phyloP scores from a whole-genome alignment of 2,329 filamentous ascomycete genomes.

The Fusarium papillatum region DNA sequence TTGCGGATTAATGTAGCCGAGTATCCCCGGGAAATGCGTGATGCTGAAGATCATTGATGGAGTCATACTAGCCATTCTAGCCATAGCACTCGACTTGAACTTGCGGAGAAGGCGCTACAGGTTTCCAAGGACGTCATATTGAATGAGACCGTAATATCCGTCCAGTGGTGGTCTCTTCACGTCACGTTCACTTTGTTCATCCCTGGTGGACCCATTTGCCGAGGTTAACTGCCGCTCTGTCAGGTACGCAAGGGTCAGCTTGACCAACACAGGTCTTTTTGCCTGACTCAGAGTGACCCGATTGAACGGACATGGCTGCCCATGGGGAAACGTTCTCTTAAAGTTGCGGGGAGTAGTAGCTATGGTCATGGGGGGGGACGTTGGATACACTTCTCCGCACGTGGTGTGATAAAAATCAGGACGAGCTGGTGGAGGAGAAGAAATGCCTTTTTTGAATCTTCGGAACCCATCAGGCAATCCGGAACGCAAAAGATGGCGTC shows the following conservation, averaged over 20 bases:
- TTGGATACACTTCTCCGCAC: not conserved
- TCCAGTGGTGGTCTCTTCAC: not conserved
- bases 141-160: not conserved
- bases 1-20: not conserved
- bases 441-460: not conserved
- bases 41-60: not conserved
- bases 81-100: not conserved
- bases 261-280: not conserved
- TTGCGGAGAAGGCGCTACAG: not conserved
- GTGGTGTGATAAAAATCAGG: not conserved
- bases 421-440: not conserved
- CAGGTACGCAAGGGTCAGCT: not conserved
- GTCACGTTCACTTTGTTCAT: not conserved
- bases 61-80: not conserved
- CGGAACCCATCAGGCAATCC: constrained; percentile 7
- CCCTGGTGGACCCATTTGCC: not conserved
- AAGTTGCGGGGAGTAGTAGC: not conserved
- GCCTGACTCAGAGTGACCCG: not conserved
- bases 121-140: not conserved
- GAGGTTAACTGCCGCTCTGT: not conserved
- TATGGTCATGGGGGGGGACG: not conserved
- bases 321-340: constrained; percentile 4
- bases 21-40: not conserved
- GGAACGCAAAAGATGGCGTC: not conserved
- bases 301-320: not conserved